A percentile compares a stretch with the other conserved stretches of the same genome.
Conservation (phyloP, 495 filamentous ascomycete genomes). For the Hyaloscypha finlandica region DNA sequence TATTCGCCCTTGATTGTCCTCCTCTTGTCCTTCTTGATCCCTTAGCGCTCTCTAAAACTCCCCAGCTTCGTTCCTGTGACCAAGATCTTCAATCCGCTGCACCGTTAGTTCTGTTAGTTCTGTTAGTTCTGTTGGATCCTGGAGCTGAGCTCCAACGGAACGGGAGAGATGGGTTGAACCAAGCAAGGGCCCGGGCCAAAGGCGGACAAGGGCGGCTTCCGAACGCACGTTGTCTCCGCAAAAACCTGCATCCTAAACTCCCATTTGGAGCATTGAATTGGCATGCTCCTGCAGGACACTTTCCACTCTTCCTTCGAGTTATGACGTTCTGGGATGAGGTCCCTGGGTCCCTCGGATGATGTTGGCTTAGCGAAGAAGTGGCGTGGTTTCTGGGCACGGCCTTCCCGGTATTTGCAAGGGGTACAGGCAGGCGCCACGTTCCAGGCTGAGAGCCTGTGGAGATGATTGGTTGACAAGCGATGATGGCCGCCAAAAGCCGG, state of each 20-base stretch:
- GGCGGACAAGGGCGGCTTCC: slow-evolving; percentile 9
- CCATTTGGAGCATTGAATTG: neutral
- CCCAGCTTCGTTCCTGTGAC: slow-evolving; percentile 13
- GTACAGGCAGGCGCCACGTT: neutral
- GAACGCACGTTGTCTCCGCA: neutral
- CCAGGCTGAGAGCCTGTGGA: neutral
- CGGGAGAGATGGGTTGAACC: neutral
- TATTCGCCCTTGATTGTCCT: slow-evolving; percentile 1
- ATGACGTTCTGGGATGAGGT: neutral
- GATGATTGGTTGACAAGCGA: neutral
- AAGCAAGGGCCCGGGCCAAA: neutral
- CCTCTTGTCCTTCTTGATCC: neutral
- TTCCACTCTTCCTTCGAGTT: neutral
- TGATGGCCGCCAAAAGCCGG: neutral
- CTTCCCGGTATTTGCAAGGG: neutral
- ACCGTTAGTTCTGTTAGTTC: slow-evolving; percentile 17
- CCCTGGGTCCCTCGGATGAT: slow-evolving; percentile 2
- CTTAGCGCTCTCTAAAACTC: neutral
- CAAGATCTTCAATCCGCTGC: slow-evolving; percentile 18
- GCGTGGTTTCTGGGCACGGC: neutral
- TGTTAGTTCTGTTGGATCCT: slow-evolving; percentile 10
- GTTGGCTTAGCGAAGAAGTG: slow-evolving; percentile 8
- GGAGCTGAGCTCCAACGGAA: neutral
- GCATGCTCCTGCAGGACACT: neutral
- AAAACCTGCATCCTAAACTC: neutral